Evolutionary conservation across 345 rosid genomes (phyloP).

Genomic region (Orychophragmus violaceus): DNA sequence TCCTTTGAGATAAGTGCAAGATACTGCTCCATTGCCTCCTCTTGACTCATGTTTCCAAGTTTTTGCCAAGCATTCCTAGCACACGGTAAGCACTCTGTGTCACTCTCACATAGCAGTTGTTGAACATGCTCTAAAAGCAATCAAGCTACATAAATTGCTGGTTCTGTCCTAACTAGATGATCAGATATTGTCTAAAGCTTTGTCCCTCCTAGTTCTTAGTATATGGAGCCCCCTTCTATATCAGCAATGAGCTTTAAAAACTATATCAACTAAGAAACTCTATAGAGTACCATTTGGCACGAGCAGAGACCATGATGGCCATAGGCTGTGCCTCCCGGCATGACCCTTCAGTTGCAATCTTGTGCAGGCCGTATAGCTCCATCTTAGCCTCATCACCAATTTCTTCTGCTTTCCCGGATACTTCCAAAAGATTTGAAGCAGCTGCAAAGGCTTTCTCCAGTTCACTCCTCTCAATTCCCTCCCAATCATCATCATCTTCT

Average conservation of each 20-base stretch:
- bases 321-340: neutral
- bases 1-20: neutral
- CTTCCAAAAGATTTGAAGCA: constrained; percentile 44
- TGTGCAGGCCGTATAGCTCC: constrained; percentile 78
- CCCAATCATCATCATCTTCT: constrained; percentile 53
- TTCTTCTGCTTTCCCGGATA: constrained; percentile 32
- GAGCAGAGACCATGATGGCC: neutral
- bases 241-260: no score
- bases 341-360: neutral
- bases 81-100: neutral
- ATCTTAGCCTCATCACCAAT: constrained; percentile 44
- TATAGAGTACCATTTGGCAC: neutral
- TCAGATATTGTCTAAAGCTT: neutral
- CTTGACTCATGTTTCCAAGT: neutral
- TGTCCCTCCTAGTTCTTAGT: neutral
- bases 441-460: constrained; percentile 52
- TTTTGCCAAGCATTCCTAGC: neutral
- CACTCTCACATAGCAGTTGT: neutral
- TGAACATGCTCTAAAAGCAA: neutral
- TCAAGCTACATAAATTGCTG: neutral
- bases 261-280: no score
- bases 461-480: constrained; percentile 87
- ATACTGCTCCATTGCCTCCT: neutral
- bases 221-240: neutral
- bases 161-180: neutral